A percentile compares a stretch with the other conserved stretches of the same genome.
Evolutionary conservation across 2,329 filamentous ascomycete species (phyloP).

Genomic region (Cephalotrichum gorgonifer): DNA sequence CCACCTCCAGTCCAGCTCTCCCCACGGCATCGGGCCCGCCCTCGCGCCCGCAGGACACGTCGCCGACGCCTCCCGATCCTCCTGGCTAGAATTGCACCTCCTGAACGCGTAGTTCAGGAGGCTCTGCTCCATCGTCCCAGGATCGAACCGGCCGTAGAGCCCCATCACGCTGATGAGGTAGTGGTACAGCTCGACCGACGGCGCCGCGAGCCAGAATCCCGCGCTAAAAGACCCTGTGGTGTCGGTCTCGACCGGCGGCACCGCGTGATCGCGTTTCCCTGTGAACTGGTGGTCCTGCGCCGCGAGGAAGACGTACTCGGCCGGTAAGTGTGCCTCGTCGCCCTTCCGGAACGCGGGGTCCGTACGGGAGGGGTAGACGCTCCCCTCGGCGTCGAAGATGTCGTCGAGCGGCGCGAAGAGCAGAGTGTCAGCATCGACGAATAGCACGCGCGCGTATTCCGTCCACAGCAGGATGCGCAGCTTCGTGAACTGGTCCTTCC

Average conservation of each 20-base stretch:
- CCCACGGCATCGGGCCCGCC: constrained; percentile 29
- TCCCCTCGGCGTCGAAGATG: constrained; percentile 22
- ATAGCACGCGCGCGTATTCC: constrained; percentile 28
- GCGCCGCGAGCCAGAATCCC: constrained; percentile 28
- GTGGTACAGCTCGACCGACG: constrained; percentile 23
- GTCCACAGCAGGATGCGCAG: constrained; percentile 28
- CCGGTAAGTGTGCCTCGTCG: constrained; percentile 20
- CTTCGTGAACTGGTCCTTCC: constrained; percentile 31
- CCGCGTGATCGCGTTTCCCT: constrained; percentile 19
- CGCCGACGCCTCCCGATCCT: not conserved
- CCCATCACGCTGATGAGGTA: constrained; percentile 25
- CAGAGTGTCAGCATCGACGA: constrained; percentile 31
- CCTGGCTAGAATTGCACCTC: constrained; percentile 5
- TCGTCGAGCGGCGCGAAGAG: constrained; percentile 22
- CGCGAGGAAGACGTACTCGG: constrained; percentile 21
- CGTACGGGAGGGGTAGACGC: constrained; percentile 10
- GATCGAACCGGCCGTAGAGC: constrained; percentile 23
- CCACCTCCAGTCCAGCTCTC: constrained; percentile 24
- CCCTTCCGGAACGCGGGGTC: constrained; percentile 9
- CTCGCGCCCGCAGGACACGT: not conserved
- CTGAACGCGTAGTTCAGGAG: constrained; percentile 32
- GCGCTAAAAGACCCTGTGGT: constrained; percentile 23
- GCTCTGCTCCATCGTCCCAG: constrained; percentile 28
- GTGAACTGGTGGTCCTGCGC: constrained; percentile 20
- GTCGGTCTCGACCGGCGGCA: constrained; percentile 18